A percentile compares a stretch with the other conserved stretches of the same genome.
These are phyloP conservation scores for Besnoitia besnoiti DNA, from an alignment of 169 alveolate species.

Conservation along the genomic window DNA sequence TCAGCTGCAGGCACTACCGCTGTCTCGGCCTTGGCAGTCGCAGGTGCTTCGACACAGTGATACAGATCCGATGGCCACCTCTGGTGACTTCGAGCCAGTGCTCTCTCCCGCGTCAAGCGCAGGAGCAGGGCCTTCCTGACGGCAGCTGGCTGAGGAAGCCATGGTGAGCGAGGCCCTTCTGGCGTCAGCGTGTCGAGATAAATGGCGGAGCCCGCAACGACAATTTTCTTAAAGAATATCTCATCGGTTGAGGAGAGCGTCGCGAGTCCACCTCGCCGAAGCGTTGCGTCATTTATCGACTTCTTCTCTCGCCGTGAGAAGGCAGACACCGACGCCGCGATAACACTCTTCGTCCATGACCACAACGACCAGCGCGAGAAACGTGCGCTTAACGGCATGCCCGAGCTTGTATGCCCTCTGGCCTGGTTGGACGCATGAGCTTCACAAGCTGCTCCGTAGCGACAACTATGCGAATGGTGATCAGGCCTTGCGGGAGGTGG, in stretches of 20 bases:
- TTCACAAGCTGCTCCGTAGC: background rate
- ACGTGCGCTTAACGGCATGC: background rate
- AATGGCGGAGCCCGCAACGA: constrained; percentile 20
- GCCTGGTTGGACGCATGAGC: background rate
- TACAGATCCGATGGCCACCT: background rate
- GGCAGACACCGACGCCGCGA: background rate
- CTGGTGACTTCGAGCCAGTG: background rate
- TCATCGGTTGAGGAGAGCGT: background rate
- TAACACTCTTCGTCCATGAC: constrained; percentile 5
- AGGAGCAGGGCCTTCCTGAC: background rate
- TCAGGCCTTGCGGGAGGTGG: background rate
- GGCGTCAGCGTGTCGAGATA: constrained; percentile 20
- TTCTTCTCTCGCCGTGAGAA: background rate
- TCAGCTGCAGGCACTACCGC: too few species aligned
- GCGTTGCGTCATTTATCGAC: background rate
- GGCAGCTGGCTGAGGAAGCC: constrained; percentile 39
- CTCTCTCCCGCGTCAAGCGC: background rate
- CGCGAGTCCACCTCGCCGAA: background rate
- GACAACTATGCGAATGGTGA: background rate
- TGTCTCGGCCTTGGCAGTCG: too few species aligned
- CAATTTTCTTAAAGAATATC: background rate
- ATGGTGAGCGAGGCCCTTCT: constrained; percentile 22
- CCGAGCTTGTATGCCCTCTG: background rate
- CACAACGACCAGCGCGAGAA: background rate
- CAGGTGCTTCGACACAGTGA: too few species aligned